Evolutionary conservation across 2,329 filamentous ascomycete genomes (phyloP).

Genomic region (Claviceps lovelessii): DNA sequence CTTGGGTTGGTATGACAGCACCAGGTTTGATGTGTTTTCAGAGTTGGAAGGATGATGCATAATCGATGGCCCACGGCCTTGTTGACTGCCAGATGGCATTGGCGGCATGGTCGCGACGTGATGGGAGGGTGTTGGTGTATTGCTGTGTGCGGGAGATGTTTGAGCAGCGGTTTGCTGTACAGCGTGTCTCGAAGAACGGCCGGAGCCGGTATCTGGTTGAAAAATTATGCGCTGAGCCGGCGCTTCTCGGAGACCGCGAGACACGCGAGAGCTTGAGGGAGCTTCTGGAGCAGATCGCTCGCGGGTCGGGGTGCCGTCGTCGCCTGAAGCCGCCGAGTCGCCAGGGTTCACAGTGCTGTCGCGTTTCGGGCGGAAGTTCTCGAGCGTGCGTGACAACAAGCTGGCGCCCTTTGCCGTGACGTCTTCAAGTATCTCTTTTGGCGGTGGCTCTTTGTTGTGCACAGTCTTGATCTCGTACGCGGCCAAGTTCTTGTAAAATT

Average conservation of each 20-base stretch:
- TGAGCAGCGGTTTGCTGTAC: slow-evolving; percentile 28
- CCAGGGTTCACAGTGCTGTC: slow-evolving; percentile 35
- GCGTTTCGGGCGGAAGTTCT: slow-evolving; percentile 50
- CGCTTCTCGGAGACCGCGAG: slow-evolving; percentile 60
- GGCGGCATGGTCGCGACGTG: slow-evolving; percentile 17
- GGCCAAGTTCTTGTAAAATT: slow-evolving; percentile 79
- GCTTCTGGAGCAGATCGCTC: slow-evolving; percentile 37
- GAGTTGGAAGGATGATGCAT: slow-evolving; percentile 38
- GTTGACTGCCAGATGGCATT: slow-evolving; percentile 16
- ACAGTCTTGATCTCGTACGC: slow-evolving; percentile 74
- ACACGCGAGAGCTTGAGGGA: slow-evolving; percentile 41
- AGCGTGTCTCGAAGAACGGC: slow-evolving; percentile 47
- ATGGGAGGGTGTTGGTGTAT: slow-evolving; percentile 18
- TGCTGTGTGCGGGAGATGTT: slow-evolving; percentile 15
- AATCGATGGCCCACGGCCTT: slow-evolving; percentile 28
- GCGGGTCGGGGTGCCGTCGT: slow-evolving; percentile 44
- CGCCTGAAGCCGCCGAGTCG: slow-evolving; percentile 44
- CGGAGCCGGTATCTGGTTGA: slow-evolving; percentile 59
- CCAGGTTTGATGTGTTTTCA: slow-evolving; percentile 44
- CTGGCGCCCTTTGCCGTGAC: slow-evolving; percentile 74
- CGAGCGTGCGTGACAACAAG: slow-evolving; percentile 62
- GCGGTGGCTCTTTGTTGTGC: slow-evolving; percentile 68
- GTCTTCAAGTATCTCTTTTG: slow-evolving; percentile 76
- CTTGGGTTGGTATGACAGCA: slow-evolving; percentile 57
- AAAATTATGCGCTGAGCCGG: slow-evolving; percentile 74